These are phyloP conservation scores for Trebouxia gelatinosa DNA, from an alignment of 163 green algal species.

Conservation along the genomic window DNA sequence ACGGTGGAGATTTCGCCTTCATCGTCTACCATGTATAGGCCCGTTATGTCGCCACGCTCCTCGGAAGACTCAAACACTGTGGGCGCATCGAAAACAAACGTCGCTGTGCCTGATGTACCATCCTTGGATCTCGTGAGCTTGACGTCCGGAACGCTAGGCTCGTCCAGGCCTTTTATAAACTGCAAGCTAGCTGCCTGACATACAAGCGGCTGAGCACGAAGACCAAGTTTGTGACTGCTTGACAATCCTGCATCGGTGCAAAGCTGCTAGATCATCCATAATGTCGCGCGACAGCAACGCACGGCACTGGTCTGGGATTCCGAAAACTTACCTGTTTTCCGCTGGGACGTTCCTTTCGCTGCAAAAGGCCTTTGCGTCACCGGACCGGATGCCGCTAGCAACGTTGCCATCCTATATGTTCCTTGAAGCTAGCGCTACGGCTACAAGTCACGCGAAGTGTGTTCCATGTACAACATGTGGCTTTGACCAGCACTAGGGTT, in stretches of 20 bases:
- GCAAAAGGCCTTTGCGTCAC: not conserved
- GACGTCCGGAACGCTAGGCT: constrained; percentile 91
- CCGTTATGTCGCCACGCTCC: constrained; percentile 95
- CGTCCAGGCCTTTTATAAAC: constrained; percentile 90
- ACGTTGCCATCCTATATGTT: too few relatives aligned
- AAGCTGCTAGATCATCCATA: not conserved
- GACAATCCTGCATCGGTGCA: not conserved
- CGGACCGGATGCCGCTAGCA: too few relatives aligned
- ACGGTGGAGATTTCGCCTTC: constrained; percentile 87
- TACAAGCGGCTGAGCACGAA: not conserved
- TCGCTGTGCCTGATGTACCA: constrained; percentile 83
- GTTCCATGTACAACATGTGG: too few relatives aligned
- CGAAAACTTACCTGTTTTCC: not conserved
- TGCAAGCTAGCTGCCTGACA: constrained; percentile 49
- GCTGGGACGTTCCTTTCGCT: not conserved
- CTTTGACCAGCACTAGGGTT: too few relatives aligned
- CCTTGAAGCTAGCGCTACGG: too few relatives aligned
- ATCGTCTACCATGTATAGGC: constrained; percentile 94
- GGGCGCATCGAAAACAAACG: constrained; percentile 90
- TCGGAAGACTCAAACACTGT: constrained; percentile 87
- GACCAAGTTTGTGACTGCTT: not conserved
- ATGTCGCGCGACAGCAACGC: not conserved
- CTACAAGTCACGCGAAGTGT: too few relatives aligned
- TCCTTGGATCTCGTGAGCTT: constrained; percentile 81
- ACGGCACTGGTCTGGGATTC: not conserved